Evolutionary conservation across 2,329 filamentous ascomycete genomes (phyloP).

Genomic region (Mycosphaerella arachidis): DNA sequence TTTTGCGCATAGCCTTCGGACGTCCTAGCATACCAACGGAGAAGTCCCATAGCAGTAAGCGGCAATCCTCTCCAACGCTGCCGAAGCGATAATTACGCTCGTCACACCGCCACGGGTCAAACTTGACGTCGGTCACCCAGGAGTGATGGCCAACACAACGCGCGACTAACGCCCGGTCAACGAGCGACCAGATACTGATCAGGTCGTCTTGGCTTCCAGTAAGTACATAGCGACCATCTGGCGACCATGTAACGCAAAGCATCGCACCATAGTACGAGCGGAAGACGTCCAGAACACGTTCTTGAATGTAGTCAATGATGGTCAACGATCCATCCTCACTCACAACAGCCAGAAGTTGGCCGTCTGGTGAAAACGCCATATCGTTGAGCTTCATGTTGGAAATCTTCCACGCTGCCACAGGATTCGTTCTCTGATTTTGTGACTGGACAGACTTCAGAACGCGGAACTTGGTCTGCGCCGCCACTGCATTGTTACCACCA

Average conservation of each 20-base stretch:
- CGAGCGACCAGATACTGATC: constrained; percentile 90
- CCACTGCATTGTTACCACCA: constrained; percentile 10
- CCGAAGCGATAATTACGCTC: constrained; percentile 93
- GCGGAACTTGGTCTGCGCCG: constrained; percentile 48
- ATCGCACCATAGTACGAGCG: constrained; percentile 91
- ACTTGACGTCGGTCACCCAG: constrained; percentile 89
- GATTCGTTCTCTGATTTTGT: constrained; percentile 88
- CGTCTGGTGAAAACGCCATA: constrained; percentile 88
- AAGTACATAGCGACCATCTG: constrained; percentile 90
- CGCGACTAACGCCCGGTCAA: constrained; percentile 78
- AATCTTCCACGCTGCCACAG: constrained; percentile 86
- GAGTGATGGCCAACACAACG: constrained; percentile 93
- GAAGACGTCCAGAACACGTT: constrained; percentile 82
- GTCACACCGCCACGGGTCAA: constrained; percentile 96
- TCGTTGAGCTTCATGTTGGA: constrained; percentile 87
- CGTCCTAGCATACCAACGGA: constrained; percentile 93
- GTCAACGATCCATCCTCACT: constrained; percentile 86
- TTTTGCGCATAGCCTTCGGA: constrained; percentile 64
- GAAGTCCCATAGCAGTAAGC: constrained; percentile 93
- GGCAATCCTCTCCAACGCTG: constrained; percentile 89
- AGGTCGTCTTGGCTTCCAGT: constrained; percentile 95
- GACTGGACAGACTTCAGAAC: constrained; percentile 91
- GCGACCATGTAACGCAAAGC: constrained; percentile 93
- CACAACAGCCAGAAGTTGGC: constrained; percentile 79
- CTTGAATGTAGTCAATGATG: constrained; percentile 86